Evolutionary conservation across 2,329 filamentous ascomycete genomes (phyloP).

Genomic region (Fusarium penzigii): DNA sequence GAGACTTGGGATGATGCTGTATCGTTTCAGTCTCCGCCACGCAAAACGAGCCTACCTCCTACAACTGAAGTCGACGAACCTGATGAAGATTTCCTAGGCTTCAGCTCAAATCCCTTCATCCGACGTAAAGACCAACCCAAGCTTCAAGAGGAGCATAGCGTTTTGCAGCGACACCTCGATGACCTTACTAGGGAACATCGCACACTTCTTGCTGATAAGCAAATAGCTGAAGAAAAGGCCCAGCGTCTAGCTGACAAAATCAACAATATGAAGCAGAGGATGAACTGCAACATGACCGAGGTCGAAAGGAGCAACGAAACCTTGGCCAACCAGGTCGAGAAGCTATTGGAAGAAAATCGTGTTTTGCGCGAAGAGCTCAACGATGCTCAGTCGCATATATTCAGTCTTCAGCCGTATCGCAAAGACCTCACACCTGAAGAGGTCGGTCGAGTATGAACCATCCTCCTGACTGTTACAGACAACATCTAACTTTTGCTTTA

Average conservation of each 20-base stretch:
- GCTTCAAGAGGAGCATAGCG: constrained; percentile 14
- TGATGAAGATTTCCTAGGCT: constrained; percentile 17
- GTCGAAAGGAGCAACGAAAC: constrained; percentile 25
- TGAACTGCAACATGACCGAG: constrained; percentile 24
- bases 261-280: constrained; percentile 25
- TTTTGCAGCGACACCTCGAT: constrained; percentile 21
- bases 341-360: constrained; percentile 30
- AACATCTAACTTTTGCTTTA: constrained; percentile 19
- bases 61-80: constrained; percentile 19
- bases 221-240: constrained; percentile 34
- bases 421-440: constrained; percentile 40
- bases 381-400: constrained; percentile 42
- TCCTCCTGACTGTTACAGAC: neutral
- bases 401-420: constrained; percentile 42
- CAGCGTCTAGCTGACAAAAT: constrained; percentile 27
- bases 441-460: constrained; percentile 34
- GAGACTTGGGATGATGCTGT: constrained; percentile 7
- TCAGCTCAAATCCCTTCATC: constrained; percentile 13
- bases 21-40: constrained; percentile 9
- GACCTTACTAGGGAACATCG: constrained; percentile 20
- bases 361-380: constrained; percentile 33
- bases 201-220: constrained; percentile 25
- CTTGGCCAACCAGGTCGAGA: constrained; percentile 19
- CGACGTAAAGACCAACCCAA: constrained; percentile 9
- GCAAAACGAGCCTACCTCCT: constrained; percentile 4